phyloP scores from a whole-genome alignment of 768 basidiomycete genomes.

The Leccinum pellstonianum region DNA sequence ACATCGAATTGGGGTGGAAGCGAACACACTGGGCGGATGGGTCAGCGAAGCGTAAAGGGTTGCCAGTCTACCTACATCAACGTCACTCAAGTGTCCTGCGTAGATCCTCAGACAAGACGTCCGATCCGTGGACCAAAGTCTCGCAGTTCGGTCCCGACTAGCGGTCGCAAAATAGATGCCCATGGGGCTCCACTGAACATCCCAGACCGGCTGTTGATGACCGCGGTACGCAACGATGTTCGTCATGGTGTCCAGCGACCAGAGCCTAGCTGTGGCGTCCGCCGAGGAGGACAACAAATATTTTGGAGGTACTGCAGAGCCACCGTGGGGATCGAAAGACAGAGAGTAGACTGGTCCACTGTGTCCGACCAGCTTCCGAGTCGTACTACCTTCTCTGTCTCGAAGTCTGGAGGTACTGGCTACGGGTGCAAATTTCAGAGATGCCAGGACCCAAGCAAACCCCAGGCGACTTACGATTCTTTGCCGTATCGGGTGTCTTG shows the following conservation, averaged over 20 bases:
- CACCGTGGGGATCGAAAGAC: conserved; percentile 88
- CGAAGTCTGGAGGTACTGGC: conserved; percentile 58
- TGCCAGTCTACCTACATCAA: conserved; percentile 70
- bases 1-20: conserved; percentile 97
- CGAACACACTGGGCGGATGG: conserved; percentile 68
- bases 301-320: conserved; percentile 81
- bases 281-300: conserved; percentile 91
- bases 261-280: conserved; percentile 86
- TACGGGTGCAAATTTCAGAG: conserved; percentile 28
- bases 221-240: conserved; percentile 94
- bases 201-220: conserved; percentile 98
- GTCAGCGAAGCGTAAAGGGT: conserved; percentile 2
- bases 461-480: conserved; percentile 56
- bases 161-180: conserved; percentile 98
- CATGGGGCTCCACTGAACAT: conserved; percentile 97
- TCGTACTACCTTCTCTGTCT: conserved; percentile 76
- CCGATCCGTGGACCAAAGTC: conserved; percentile 95
- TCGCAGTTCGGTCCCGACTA: conserved; percentile 89
- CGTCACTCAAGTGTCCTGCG: conserved; percentile 94
- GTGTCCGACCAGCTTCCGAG: conserved; percentile 95
- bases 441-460: neutral
- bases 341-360: conserved; percentile 95
- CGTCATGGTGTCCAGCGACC: conserved; percentile 94
- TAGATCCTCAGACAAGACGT: conserved; percentile 85
- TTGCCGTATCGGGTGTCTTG: conserved; percentile 61